Percentiles rank a stretch among this genome's conserved stretches.
These are phyloP conservation scores for Acanthamoeba castellanii DNA, from an alignment of 208 protist species.

Conservation along the genomic window DNA sequence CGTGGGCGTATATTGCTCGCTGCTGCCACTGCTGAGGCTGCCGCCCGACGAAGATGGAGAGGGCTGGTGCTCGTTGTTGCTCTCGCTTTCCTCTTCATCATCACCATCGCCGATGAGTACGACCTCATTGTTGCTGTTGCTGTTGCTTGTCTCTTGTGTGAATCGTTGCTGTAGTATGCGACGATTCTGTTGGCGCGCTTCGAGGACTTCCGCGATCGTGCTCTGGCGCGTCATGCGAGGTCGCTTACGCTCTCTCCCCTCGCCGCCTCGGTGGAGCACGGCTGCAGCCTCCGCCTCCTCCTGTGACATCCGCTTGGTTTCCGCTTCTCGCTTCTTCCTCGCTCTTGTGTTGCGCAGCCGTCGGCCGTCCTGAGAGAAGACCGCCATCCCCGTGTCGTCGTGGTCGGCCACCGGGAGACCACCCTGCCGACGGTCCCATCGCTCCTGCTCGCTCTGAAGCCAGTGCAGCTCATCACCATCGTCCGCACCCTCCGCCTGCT, in stretches of 20 bases:
- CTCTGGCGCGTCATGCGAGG: neutral
- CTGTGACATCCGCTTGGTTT: neutral
- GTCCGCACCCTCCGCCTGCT: neutral
- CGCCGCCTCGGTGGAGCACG: neutral
- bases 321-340: neutral
- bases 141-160: neutral
- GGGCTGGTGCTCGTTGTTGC: neutral
- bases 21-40: neutral
- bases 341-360: constrained; percentile 23
- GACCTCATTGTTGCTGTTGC: neutral
- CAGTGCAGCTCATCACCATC: constrained; percentile 11
- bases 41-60: neutral
- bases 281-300: neutral
- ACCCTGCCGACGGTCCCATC: neutral
- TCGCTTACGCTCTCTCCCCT: neutral
- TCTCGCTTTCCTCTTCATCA: neutral
- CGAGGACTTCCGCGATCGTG: constrained; percentile 11
- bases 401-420: neutral
- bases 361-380: constrained; percentile 37
- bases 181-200: neutral
- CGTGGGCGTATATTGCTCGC: constrained; percentile 43
- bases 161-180: neutral
- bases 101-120: neutral
- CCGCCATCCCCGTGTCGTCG: neutral
- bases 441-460: neutral